Evolutionary conservation across 108 stramenopile genomes (phyloP).

Genomic region (Cyclostephanos invisitatus): DNA sequence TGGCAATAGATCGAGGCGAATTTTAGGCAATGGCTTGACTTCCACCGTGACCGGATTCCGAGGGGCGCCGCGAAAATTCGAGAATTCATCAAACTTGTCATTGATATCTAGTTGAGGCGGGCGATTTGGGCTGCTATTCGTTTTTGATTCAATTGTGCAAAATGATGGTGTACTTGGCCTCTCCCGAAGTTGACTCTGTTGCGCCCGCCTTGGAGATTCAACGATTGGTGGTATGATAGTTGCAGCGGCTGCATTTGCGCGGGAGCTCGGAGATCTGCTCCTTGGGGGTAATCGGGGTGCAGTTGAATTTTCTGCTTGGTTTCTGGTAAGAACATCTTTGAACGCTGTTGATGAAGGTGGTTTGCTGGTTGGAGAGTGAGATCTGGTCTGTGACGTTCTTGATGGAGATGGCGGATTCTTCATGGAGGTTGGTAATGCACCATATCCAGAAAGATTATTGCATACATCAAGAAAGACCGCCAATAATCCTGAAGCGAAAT

Average conservation of each 20-base stretch:
- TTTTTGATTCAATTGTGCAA: conserved; percentile 28
- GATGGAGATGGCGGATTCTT: conserved; percentile 10
- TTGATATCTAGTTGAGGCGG: conserved; percentile 12
- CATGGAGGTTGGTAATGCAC: conserved; percentile 7
- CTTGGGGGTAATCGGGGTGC: conserved; percentile 6
- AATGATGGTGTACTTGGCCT: conserved; percentile 33
- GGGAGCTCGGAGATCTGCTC: conserved; percentile 20
- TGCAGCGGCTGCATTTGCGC: conserved; percentile 17
- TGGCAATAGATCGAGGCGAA: conserved; percentile 83
- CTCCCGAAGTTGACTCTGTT: conserved; percentile 10
- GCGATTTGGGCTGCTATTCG: conserved; percentile 13
- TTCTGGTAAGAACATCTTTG: conserved; percentile 35
- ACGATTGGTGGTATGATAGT: conserved; percentile 8
- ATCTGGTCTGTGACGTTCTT: conserved; percentile 13
- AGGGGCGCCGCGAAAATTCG: conserved; percentile 18
- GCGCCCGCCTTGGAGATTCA: conserved; percentile 10
- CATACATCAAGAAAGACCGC: conserved; percentile 40
- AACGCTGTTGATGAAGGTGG: conserved; percentile 41
- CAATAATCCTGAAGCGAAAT: conserved; percentile 33
- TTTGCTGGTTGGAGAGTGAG: conserved; percentile 20
- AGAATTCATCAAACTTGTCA: conserved; percentile 35
- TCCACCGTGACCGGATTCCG: conserved; percentile 74
- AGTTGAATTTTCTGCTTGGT: conserved; percentile 14
- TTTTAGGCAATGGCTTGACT: conserved; percentile 86
- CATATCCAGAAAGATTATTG: conserved; percentile 29